These are phyloP conservation scores for Basidioascus undulatus DNA, from an alignment of 768 basidiomycete genomes.

Conservation along the genomic window DNA sequence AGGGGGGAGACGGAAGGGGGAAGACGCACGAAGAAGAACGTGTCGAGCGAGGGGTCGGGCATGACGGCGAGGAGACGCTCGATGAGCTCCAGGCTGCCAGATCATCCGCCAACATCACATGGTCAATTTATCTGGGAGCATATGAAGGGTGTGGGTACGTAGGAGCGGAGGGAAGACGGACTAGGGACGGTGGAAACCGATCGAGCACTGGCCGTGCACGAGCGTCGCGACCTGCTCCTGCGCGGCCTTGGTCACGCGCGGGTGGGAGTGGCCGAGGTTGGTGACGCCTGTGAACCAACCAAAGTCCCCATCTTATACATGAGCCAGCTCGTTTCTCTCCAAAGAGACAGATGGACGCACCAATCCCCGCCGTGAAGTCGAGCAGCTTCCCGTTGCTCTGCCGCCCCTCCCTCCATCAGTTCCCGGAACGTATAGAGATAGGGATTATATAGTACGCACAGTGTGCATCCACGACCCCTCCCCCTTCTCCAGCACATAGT, in stretches of 20 bases:
- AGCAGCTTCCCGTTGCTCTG: conserved; percentile 48
- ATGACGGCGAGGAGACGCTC: conserved; percentile 63
- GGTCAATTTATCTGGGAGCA: too few relatives aligned
- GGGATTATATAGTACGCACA: too few relatives aligned
- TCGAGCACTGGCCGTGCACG: conserved; percentile 47
- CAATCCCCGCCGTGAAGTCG: conserved; percentile 62
- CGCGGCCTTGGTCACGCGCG: conserved; percentile 60
- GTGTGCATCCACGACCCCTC: conserved; percentile 6
- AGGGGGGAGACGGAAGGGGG: neutral
- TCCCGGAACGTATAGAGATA: too few relatives aligned
- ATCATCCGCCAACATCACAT: too few relatives aligned
- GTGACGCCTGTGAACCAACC: conserved; percentile 79
- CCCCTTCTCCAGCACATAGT: conserved; percentile 8
- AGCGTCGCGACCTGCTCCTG: conserved; percentile 65
- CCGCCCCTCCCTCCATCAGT: too few relatives aligned
- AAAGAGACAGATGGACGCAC: neutral
- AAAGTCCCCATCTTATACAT: too few relatives aligned
- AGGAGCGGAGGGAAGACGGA: neutral
- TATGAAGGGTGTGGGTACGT: neutral
- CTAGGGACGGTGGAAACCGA: conserved; percentile 11
- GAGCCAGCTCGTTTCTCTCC: too few relatives aligned
- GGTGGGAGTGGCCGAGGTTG: conserved; percentile 68
- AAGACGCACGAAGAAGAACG: conserved; percentile 54
- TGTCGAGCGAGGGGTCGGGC: conserved; percentile 73
- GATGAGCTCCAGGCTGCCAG: conserved; percentile 66